Evolutionary conservation across 2,329 filamentous ascomycete genomes (phyloP).

Genomic region (Aureobasidium sp.): DNA sequence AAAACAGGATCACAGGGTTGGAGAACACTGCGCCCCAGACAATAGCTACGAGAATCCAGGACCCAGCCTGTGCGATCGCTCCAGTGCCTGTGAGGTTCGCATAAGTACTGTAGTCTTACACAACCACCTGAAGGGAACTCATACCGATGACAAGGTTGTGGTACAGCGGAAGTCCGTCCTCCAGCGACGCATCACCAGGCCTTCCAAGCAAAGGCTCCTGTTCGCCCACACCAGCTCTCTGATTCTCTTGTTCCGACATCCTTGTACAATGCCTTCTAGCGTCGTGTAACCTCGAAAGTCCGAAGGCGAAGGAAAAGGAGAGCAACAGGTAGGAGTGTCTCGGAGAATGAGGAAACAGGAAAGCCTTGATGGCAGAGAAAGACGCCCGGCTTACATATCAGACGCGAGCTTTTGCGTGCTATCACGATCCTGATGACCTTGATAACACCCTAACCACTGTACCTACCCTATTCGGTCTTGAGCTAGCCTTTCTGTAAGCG

Average conservation of each 20-base stretch:
- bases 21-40: slow-evolving; percentile 73
- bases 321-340: not conserved
- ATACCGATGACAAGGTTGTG: slow-evolving; percentile 68
- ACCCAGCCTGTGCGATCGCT: slow-evolving; percentile 69
- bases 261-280: not conserved
- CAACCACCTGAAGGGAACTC: not conserved
- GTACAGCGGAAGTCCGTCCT: slow-evolving; percentile 53
- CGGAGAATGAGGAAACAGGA: not conserved
- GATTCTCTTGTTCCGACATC: slow-evolving; percentile 44
- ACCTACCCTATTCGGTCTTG: slow-evolving; percentile 5
- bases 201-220: slow-evolving; percentile 63
- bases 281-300: not conserved
- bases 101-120: slow-evolving; percentile 12
- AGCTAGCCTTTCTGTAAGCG: slow-evolving; percentile 1
- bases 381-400: slow-evolving; percentile 1
- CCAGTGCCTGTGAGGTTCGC: slow-evolving; percentile 57
- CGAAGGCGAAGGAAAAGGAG: not conserved
- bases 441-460: not conserved
- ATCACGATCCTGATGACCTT: slow-evolving; percentile 5
- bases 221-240: slow-evolving; percentile 40
- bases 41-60: slow-evolving; percentile 64
- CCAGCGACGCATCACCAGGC: slow-evolving; percentile 66
- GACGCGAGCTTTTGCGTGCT: not conserved
- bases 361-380: not conserved
- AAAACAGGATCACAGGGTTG: slow-evolving; percentile 69